Base-by-base conservation (phyloP, 2,329 filamentous ascomycete genomes). In the Pseudocercospora vitis region DNA sequence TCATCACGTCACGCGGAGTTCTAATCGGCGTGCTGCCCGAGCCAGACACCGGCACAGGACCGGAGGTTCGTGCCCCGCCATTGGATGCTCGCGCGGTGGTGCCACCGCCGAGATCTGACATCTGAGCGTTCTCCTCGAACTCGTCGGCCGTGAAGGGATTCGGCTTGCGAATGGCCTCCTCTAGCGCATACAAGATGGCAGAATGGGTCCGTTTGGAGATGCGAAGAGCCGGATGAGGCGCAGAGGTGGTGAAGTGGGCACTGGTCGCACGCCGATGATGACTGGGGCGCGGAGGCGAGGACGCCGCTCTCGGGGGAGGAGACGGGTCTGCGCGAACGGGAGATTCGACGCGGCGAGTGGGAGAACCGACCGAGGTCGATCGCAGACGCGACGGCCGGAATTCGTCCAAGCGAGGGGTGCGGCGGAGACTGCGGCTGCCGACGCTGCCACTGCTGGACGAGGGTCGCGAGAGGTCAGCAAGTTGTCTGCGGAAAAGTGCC, bases 1-100 rank as follows among this genome's bases (percentile, higher is more conserved):
- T 85, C 91, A 96, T 95, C 65, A 97, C 92, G 74, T 92, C 88
- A 60, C 88, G 85, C 12, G 92, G 92, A 29, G 91, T 91, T 62
- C 87, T 83, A 56, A 96, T 88, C 72, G 76, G 58, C 73, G 72
- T 53, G 73, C 72, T 55, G 71, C 73, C 58, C 75, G 74, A 54
- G 71, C 72, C 58, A 75, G 74, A 53, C 18, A 81, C 78, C n/a
- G 80, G 78, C 14, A 80, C 77, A 11, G 79, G 76, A 16, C 78
- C 80, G 14, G 75, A 72, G 39, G 77, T 73, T 61, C 80, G 76
- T 46, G 79, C 72, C 58, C 77, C 76, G 60, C 81, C 83, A 77
- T 84, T 83, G 64, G 76, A 73, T 63, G 74, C 73, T 52, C 80
- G 78, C 56, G 50, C 56, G 37, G 58, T 53, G 48, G 52, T 60